These are phyloP conservation scores for Lachnellula arida DNA, from an alignment of 2,329 filamentous ascomycete species.

Conservation along the genomic window DNA sequence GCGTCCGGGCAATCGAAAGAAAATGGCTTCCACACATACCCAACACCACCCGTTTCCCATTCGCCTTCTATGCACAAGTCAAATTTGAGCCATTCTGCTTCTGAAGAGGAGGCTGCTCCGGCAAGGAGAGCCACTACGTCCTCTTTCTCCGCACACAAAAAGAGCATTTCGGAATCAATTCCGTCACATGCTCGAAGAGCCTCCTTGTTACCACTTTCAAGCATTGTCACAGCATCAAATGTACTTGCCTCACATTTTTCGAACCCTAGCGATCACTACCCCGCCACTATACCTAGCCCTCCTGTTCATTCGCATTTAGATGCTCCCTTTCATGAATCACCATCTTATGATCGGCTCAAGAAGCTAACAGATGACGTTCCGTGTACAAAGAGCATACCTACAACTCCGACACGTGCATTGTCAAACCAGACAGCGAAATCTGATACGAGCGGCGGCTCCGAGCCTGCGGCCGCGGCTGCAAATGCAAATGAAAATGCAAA, in stretches of 20 bases:
- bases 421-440: constrained; percentile 49
- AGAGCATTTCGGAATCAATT: constrained; percentile 40
- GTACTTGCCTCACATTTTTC: constrained; percentile 66
- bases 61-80: constrained; percentile 41
- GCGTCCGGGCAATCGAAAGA: constrained; percentile 19
- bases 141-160: constrained; percentile 34
- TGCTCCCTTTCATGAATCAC: constrained; percentile 49
- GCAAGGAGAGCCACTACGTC: constrained; percentile 32
- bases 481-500: constrained; percentile 19
- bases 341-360: constrained; percentile 65
- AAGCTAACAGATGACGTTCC: constrained; percentile 81
- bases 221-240: constrained; percentile 56
- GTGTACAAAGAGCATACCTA: constrained; percentile 80
- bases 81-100: constrained; percentile 38
- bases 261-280: constrained; percentile 54
- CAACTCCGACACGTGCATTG: constrained; percentile 83
- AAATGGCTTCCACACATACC: constrained; percentile 41
- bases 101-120: constrained; percentile 36
- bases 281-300: constrained; percentile 48
- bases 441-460: constrained; percentile 36
- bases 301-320: constrained; percentile 45
- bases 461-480: constrained; percentile 27
- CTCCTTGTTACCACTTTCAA: constrained; percentile 55
- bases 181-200: constrained; percentile 40
- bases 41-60: constrained; percentile 53